Conservation (phyloP, 2,329 filamentous ascomycete genomes). For the Fusarium sambucinum region DNA sequence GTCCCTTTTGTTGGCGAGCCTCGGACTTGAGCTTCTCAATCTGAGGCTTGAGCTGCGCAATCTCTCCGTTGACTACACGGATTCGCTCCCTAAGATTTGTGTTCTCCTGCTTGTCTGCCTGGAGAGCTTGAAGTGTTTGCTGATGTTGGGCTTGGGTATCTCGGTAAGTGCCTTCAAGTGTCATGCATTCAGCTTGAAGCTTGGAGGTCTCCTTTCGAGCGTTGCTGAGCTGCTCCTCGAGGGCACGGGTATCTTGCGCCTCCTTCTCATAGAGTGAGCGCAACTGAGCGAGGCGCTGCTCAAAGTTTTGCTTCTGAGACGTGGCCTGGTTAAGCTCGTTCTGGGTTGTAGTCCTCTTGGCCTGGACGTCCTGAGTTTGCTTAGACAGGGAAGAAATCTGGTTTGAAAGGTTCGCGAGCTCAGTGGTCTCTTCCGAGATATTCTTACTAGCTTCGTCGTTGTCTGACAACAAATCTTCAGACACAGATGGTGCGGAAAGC, state of each 20-base stretch:
- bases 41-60: constrained; percentile 85
- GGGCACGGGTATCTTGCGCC: constrained; percentile 82
- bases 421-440: constrained; percentile 87
- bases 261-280: constrained; percentile 93
- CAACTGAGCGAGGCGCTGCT: constrained; percentile 87
- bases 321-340: constrained; percentile 84
- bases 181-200: constrained; percentile 83
- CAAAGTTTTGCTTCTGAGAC: constrained; percentile 92
- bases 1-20: constrained; percentile 92
- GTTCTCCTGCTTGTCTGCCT: constrained; percentile 92
- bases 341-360: constrained; percentile 82
- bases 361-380: constrained; percentile 94
- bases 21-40: constrained; percentile 94
- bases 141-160: constrained; percentile 87
- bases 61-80: constrained; percentile 82
- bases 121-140: constrained; percentile 78
- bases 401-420: constrained; percentile 95
- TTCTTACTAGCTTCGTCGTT: constrained; percentile 91
- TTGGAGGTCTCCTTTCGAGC: constrained; percentile 86
- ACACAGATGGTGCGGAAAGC: constrained; percentile 61
- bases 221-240: constrained; percentile 84
- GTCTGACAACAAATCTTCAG: constrained; percentile 91
- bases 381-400: constrained; percentile 91
- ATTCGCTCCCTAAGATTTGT: constrained; percentile 87
- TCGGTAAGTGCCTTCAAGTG: constrained; percentile 82